Base-by-base conservation (phyloP, 2,329 filamentous ascomycete species). In the Talaromyces sp. region DNA sequence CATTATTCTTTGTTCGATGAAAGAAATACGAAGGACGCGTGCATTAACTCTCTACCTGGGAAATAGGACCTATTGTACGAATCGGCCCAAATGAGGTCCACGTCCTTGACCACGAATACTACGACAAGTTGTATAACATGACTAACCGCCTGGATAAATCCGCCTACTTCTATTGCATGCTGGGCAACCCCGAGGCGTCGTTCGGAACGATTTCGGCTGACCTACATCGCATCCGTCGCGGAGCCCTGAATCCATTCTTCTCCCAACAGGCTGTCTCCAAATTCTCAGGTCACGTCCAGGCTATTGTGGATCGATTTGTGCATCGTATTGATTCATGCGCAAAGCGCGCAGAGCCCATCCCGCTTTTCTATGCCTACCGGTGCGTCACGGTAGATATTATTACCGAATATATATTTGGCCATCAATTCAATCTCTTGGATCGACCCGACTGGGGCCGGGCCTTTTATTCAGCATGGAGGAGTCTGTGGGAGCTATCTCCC, bases 191-290 rank as follows among this genome's bases (percentile, higher is more conserved):
- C 0, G 19, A 35, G 1, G 71, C 72, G 0, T 64, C 69, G 6
- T 64, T 78, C 7, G 65, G 73, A 5, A 82, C 79, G 0, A 70
- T 77, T n/a, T 68, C 73, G 8, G 77, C 80, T 25, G 69, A 73
- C 17, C 68, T 76, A 13, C 72, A 77, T 43, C 64, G 72, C 8
- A 61, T 59, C 19, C 59, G 70, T 17, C 56, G 70, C 37, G 68
- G 68, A 39, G 67, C 69, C 5, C 52, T 71, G 17, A 67, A 69
- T 22, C 70, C 70, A 7, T 71, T 68, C 43, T 72, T 72, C 39
- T 71, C 70, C 11, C 66, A 65, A 10, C 33, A 52, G 5, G 68
- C 67, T 0, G 61, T 70, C 33, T 43, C 66, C 3, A 61, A 56
- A 2, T 62, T 69, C 11, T 73, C 78, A 22, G 70, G 70, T 1